Percentiles rank a stretch among this genome's conserved stretches.
Evolutionary conservation across 1,139 yeast genomes (phyloP).

Genomic region (Yamadazyma trypodendri): DNA sequence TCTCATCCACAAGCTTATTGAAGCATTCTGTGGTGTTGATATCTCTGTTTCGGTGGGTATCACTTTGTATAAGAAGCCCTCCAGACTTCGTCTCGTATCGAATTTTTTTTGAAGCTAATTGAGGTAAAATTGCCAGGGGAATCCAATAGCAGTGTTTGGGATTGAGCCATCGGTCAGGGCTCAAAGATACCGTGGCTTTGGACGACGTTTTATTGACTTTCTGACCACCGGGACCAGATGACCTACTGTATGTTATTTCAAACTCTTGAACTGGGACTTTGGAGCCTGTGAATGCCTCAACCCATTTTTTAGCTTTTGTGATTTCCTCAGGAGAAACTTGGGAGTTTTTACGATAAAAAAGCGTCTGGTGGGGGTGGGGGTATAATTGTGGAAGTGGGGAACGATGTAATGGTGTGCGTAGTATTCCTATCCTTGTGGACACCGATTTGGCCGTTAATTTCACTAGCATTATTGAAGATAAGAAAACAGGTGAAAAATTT

Average conservation of each 20-base stretch:
- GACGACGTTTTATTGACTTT: constrained; percentile 84
- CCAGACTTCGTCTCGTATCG: constrained; percentile 56
- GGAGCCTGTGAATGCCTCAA: constrained; percentile 21
- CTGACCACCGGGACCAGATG: constrained; percentile 96
- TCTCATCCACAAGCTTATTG: constrained; percentile 53
- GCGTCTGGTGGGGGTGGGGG: too few relatives aligned
- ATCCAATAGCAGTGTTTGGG: constrained; percentile 56
- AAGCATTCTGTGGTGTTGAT: constrained; percentile 60
- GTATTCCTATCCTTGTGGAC: not conserved
- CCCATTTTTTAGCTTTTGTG: constrained; percentile 22
- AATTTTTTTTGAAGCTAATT: constrained; percentile 38
- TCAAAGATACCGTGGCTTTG: constrained; percentile 68
- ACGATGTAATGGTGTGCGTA: not conserved
- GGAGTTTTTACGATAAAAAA: not conserved
- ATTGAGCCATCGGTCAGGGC: constrained; percentile 45
- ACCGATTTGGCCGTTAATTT: not conserved
- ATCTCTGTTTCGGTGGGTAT: constrained; percentile 57
- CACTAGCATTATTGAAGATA: not conserved
- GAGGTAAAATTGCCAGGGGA: constrained; percentile 51
- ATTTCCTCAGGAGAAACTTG: constrained; percentile 20
- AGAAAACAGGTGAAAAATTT: not conserved
- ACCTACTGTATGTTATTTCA: constrained; percentile 57
- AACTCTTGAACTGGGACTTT: constrained; percentile 53
- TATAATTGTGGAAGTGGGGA: too few relatives aligned
- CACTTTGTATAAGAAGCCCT: constrained; percentile 66